Evolutionary conservation across 768 basidiomycete genomes (phyloP), one percentile per base, ranked within the genome.

Genomic region (Lentinula guzmanii): DNA sequence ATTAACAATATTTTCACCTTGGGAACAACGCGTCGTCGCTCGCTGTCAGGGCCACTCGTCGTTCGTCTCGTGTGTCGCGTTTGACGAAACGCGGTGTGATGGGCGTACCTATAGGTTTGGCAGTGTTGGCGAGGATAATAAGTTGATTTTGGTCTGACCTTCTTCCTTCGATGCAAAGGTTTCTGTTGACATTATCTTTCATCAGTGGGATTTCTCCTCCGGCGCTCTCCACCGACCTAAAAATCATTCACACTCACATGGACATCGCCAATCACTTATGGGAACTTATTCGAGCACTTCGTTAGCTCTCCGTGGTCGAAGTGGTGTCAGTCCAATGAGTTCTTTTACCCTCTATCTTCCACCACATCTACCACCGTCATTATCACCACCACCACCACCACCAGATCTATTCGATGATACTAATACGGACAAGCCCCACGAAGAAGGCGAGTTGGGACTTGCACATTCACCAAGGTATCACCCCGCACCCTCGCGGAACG

Each of bases 21-120:
- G 89, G 83, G 97, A 98, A 71, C 90, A 93, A 70, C 86, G 95
- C 2, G 86, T 98, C 5, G 86, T 99, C 9, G 97, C 97, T 4
- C 84, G 95, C 60, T 98, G 97, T 75, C 95, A 97, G 72, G 97
- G 97, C 0, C 97, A 99, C 70, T 91, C 93, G 0, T 95, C 93
- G 2, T 98, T 97, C 69, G 91, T 99, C 6, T 89, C 93, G 0
- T 80, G 86, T 10, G 82, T 98, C 16, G 88, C 90, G 1, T 98
- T 98, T 70, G 97, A 99, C 70, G 87, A 89, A n/a, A 77, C 86
- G 34, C 84, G 90, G 18, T 92, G 92, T 65, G 93, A 56, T 56
- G 89, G 90, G 33, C 82, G 95, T 37, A 93, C 93, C 45, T 96
- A 98, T 69, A 84, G 96, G 7, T 98, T 99, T 68, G 94, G 90